Evolutionary conservation across 306 rosid species (phyloP), one percentile per base, ranked within the genome.

Genomic region (Acacia acuminata): DNA sequence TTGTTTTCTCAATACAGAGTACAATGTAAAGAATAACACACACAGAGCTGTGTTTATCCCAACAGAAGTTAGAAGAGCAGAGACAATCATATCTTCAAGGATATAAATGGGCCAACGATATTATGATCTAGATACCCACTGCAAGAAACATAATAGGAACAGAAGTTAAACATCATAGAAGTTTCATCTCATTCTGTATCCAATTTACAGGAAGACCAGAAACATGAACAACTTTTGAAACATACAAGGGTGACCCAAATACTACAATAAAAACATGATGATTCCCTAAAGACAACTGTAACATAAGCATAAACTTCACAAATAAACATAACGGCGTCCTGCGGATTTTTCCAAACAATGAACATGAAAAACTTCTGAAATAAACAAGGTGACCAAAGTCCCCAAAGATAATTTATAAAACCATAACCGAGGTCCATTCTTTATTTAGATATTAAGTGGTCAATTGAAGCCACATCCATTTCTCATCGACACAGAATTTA

Each of bases 51-150:
- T 88, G 84, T 96, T 96, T 69, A 93, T 96, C 20, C 86, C 97
- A 84, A 96, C 87, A 27, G 98, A 96, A 75, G 99, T 96, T 30
- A 93, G 45, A 69, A 96, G 92, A 61, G 99, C 97, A 30, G 97
- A 96, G 48, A 96, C 94, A 56, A 93, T 82, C 99, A 93, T 96
- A 42, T 81, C 81, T 75, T 66, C 86, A 38, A 64, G 47, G 71
- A 40, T 77, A 68, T 73, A 53, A 75, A 60, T 81, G 78, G 47
- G 19, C 78, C 80, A 30, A 14, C 40, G 73, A 83, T 73, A 55
- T 51, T 56, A 60, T 36, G 50, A 30, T 25, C 51, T 22, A 27
- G 55, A 75, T 16, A 43, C 32, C 55, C 76, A 22, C 85, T 87
- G 85, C 85, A 88, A 73, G 67, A 82, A 84, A 67, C 60, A 80